These are phyloP conservation scores for Hordeum marinum DNA, from an alignment of 176 grass and related monocot genomes.

Conservation along the genomic window DNA sequence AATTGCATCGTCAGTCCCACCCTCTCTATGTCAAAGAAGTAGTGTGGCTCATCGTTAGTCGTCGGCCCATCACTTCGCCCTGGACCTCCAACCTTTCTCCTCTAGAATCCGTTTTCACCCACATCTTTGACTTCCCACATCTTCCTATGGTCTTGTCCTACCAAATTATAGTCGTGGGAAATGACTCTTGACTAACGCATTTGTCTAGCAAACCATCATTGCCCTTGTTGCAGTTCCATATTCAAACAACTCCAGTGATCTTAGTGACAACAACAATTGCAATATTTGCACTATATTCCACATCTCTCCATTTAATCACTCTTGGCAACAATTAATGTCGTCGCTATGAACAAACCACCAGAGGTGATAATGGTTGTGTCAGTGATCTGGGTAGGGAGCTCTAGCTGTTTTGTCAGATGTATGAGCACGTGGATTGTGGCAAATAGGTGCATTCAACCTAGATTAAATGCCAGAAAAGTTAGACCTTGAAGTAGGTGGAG, in stretches of 20 bases:
- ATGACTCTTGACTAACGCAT: constrained; percentile 27
- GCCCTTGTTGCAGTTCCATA: constrained; percentile 29
- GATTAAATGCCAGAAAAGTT: constrained; percentile 71
- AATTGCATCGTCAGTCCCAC: constrained; percentile 39
- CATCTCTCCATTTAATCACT: too few relatives aligned
- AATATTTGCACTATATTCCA: too few relatives aligned
- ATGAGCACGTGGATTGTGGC: too few relatives aligned
- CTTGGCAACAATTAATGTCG: too few relatives aligned
- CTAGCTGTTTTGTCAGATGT: too few relatives aligned
- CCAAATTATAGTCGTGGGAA: constrained; percentile 14
- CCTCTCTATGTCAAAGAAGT: background rate
- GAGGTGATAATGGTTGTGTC: background rate
- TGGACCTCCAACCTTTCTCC: background rate
- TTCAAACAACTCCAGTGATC: constrained; percentile 35
- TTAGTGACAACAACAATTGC: background rate
- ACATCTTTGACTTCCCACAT: constrained; percentile 8
- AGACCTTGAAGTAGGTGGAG: constrained; percentile 71
- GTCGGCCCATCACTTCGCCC: background rate
- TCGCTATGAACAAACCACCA: background rate
- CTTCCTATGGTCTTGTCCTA: constrained; percentile 31
- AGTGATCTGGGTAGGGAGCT: background rate
- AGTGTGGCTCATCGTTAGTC: background rate
- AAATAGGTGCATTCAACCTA: constrained; percentile 50
- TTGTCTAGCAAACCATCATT: constrained; percentile 25
- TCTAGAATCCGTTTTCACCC: constrained; percentile 4